phyloP scores from a whole-genome alignment of 257 asterid species.

The Nicotiana tabacum region DNA sequence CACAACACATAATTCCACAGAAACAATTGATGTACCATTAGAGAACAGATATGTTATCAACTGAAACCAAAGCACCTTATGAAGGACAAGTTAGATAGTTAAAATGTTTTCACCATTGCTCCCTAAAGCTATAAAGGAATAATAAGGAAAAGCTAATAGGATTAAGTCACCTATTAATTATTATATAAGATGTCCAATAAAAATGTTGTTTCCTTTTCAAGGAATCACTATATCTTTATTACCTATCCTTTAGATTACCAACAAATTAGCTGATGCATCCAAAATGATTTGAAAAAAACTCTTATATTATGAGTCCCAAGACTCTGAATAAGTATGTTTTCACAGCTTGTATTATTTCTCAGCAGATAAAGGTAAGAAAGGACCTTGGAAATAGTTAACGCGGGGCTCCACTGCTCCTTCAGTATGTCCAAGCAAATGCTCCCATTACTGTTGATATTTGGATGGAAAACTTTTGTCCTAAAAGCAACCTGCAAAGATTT shows the following conservation, averaged over 20 bases:
- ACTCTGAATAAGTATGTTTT: background rate
- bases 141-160: background rate
- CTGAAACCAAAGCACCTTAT: background rate
- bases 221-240: background rate
- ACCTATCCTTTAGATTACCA: background rate
- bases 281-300: background rate
- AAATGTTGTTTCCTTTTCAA: background rate
- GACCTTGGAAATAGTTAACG: constrained; percentile 13
- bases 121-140: background rate
- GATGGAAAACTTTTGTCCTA: constrained; percentile 18
- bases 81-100: background rate
- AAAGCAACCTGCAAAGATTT: constrained; percentile 12
- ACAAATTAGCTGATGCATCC: background rate
- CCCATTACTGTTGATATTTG: constrained; percentile 15
- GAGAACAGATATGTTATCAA: no score
- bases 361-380: constrained; percentile 3
- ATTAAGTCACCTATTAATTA: background rate
- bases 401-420: constrained; percentile 21
- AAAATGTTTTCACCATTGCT: background rate
- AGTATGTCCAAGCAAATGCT: constrained; percentile 15
- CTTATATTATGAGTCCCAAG: background rate
- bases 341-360: background rate
- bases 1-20: background rate
- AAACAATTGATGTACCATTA: background rate
- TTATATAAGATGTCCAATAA: background rate